These are phyloP conservation scores for Penicillium sp. DNA, from an alignment of 2,329 filamentous ascomycete genomes.

Conservation along the genomic window DNA sequence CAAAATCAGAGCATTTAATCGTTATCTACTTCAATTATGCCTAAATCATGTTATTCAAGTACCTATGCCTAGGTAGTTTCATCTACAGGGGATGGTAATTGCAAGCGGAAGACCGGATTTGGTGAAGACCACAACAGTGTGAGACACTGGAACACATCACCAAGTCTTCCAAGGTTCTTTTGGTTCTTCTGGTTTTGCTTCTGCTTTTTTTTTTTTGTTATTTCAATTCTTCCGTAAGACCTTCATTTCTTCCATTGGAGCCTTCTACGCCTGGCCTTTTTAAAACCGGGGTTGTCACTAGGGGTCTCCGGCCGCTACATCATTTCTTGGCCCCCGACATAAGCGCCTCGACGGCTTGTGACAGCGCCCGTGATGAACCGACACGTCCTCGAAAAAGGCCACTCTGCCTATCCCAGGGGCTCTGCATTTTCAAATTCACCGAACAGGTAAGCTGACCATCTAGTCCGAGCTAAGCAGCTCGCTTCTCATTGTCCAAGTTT, in stretches of 20 bases:
- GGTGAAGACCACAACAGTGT: conserved; percentile 11
- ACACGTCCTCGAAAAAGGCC: conserved; percentile 81
- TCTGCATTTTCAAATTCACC: conserved; percentile 82
- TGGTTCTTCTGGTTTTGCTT: neutral
- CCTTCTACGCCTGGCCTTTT: conserved; percentile 9
- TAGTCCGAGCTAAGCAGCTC: neutral
- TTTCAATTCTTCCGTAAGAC: neutral
- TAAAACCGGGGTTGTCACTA: conserved; percentile 5
- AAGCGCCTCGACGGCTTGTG: conserved; percentile 30
- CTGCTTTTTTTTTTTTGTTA: neutral
- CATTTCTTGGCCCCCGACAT: conserved; percentile 9
- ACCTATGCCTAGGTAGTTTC: neutral
- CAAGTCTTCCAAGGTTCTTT: neutral
- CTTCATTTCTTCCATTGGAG: neutral
- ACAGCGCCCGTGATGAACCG: conserved; percentile 66
- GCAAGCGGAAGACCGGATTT: conserved; percentile 26
- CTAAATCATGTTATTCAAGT: neutral
- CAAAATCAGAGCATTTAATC: neutral
- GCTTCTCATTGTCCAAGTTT: neutral
- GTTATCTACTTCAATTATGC: neutral
- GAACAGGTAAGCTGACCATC: conserved; percentile 64
- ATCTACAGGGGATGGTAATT: neutral
- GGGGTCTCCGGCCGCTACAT: conserved; percentile 2
- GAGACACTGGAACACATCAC: neutral
- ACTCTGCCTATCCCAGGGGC: conserved; percentile 64